A percentile compares a stretch with the other conserved stretches of the same genome.
These are phyloP conservation scores for Pythium insidiosum DNA, from an alignment of 352 stramenopile genomes.

Conservation along the genomic window DNA sequence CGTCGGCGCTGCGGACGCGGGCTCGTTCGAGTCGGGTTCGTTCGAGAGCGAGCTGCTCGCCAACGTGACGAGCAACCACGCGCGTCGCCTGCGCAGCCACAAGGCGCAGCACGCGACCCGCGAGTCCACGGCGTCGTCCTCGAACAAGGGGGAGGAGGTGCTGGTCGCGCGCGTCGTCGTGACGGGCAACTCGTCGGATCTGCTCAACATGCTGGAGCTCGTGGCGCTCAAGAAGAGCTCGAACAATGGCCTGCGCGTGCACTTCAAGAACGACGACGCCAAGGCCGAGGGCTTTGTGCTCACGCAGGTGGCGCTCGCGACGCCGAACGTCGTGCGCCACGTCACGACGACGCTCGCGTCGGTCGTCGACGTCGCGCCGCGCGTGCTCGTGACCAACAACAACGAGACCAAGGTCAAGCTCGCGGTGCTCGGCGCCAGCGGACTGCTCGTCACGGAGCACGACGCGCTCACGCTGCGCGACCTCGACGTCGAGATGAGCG, in stretches of 20 bases:
- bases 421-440: too few species aligned
- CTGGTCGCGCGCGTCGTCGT: too few species aligned
- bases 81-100: too few species aligned
- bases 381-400: constrained; percentile 29
- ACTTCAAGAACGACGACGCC: constrained; percentile 45
- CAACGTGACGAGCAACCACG: too few species aligned
- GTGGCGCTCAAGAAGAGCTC: constrained; percentile 24
- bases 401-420: too few species aligned
- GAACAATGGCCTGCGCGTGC: constrained; percentile 27
- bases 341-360: constrained; percentile 28
- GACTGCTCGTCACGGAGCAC: too few species aligned
- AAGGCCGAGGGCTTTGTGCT: constrained; percentile 37
- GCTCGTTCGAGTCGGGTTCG: constrained; percentile 7
- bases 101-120: too few species aligned
- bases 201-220: constrained; percentile 38
- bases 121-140: too few species aligned
- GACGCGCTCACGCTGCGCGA: too few species aligned
- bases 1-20: too few species aligned
- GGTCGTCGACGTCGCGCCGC: constrained; percentile 29
- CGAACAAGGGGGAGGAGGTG: too few species aligned
- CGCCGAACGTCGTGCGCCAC: constrained; percentile 30
- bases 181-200: constrained; percentile 40
- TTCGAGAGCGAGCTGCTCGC: constrained; percentile 10
- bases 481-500: too few species aligned
- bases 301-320: constrained; percentile 42